These are phyloP conservation scores for Gaeumannomyces sp. DNA, from an alignment of 2,329 filamentous ascomycete genomes.

Conservation along the genomic window DNA sequence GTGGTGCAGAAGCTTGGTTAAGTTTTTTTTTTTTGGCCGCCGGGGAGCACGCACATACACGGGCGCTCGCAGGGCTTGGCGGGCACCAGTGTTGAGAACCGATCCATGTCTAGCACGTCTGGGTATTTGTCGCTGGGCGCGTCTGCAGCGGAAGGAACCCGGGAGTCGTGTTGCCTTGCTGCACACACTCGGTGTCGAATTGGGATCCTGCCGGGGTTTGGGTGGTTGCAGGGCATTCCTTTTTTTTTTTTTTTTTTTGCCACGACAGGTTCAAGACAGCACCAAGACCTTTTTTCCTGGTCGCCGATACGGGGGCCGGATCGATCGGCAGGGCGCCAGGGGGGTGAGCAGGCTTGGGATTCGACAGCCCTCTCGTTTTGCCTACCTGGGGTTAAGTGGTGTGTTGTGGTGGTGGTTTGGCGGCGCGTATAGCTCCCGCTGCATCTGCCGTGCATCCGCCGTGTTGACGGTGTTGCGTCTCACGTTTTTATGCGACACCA, in stretches of 20 bases:
- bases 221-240: too few species aligned
- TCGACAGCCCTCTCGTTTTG: too few species aligned
- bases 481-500: neutral
- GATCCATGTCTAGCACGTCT: too few species aligned
- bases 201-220: neutral
- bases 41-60: neutral
- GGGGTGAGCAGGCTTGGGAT: too few species aligned
- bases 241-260: too few species aligned
- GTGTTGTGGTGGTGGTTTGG: too few species aligned
- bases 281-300: too few species aligned
- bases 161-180: neutral
- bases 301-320: neutral
- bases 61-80: neutral
- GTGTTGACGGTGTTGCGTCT: too few species aligned
- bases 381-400: too few species aligned
- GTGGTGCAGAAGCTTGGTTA: neutral
- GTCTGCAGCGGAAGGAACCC: neutral
- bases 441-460: neutral
- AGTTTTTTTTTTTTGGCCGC: neutral
- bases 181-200: neutral
- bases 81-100: neutral
- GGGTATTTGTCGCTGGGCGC: neutral
- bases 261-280: too few species aligned
- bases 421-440: too few species aligned
- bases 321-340: neutral